Evolutionary conservation across 2,329 filamentous ascomycete species (phyloP).

Genomic region (Trichothecium roseum): DNA sequence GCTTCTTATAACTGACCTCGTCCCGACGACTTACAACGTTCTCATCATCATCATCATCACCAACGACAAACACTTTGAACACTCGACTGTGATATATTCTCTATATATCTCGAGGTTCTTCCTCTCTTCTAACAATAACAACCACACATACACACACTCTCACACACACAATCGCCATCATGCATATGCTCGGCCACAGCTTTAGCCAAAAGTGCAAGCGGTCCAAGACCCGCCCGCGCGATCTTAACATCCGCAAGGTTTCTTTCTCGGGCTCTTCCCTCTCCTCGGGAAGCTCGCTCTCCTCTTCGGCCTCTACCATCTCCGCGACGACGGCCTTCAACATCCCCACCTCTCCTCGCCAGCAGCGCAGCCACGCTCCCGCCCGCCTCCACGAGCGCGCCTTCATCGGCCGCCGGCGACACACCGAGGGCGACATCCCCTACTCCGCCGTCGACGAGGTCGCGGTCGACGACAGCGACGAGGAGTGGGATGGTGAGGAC

Average conservation of each 20-base stretch:
- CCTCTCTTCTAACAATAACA: no score
- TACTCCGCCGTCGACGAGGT: slow-evolving; percentile 7
- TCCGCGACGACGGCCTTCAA: slow-evolving; percentile 13
- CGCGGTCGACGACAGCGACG: slow-evolving; percentile 12
- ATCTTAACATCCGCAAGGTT: slow-evolving; percentile 29
- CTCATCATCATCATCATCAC: no score
- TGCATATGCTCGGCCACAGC: slow-evolving; percentile 25
- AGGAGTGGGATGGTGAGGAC: slow-evolving; percentile 9
- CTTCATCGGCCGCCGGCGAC: slow-evolving; percentile 12
- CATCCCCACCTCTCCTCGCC: slow-evolving; percentile 3
- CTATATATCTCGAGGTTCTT: no score
- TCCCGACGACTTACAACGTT: no score
- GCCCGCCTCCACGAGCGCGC: slow-evolving; percentile 25
- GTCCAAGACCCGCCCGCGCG: slow-evolving; percentile 18
- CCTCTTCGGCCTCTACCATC: slow-evolving; percentile 17
- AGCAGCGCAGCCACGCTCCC: slow-evolving; percentile 21
- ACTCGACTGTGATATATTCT: no score
- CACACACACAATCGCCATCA: slow-evolving; percentile 10
- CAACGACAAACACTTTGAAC: no score
- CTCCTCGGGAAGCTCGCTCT: slow-evolving; percentile 23
- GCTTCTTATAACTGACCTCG: no score
- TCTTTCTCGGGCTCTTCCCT: slow-evolving; percentile 29
- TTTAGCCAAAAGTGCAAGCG: slow-evolving; percentile 25
- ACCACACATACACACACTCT: slow-evolving; percentile 1
- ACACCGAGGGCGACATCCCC: slow-evolving; percentile 2